These are phyloP conservation scores for Melaleuca quinquenervia DNA, from an alignment of 345 rosid species.

Conservation along the genomic window DNA sequence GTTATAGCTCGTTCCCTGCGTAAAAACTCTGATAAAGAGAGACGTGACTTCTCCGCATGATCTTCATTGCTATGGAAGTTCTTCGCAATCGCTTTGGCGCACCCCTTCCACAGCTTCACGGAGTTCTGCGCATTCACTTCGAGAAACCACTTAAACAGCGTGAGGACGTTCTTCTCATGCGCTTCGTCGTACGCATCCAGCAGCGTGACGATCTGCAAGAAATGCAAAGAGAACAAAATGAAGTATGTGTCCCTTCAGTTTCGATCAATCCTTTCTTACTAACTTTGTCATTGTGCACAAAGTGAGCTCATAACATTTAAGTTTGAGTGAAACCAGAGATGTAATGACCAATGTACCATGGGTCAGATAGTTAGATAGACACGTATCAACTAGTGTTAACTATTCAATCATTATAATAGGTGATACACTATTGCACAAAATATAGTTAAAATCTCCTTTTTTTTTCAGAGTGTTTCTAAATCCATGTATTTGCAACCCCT, in stretches of 20 bases:
- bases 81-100: background rate
- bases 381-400: background rate
- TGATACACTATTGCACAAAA: too few species aligned
- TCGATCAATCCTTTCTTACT: background rate
- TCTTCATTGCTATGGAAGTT: background rate
- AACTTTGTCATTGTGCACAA: background rate
- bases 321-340: background rate
- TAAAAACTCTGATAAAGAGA: background rate
- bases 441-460: too few species aligned
- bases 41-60: accelerated
- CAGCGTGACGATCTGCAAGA: background rate
- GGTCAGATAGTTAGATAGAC: background rate
- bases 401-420: background rate
- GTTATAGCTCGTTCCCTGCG: accelerated
- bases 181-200: accelerated
- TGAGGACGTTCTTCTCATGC: background rate
- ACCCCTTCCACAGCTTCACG: accelerated
- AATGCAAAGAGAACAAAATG: background rate
- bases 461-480: background rate
- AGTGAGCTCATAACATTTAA: background rate
- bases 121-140: background rate
- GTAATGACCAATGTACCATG: background rate
- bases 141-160: accelerated
- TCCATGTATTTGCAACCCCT: background rate
- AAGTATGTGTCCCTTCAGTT: background rate